Base-by-base conservation (phyloP, 192 early-diverging fungal species). In the Entomortierella beljakovae region DNA sequence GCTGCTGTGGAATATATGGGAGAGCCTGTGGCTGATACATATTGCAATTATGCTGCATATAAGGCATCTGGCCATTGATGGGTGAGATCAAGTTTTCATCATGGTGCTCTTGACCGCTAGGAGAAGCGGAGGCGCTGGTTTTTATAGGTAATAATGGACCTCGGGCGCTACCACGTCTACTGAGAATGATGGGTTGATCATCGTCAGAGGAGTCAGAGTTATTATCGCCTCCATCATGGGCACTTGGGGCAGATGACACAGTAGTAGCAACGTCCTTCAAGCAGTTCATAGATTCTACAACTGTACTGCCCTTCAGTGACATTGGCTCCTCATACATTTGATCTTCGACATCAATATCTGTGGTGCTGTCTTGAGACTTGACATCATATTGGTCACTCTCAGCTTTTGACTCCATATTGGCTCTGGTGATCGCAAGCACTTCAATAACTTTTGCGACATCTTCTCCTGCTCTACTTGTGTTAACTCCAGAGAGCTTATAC, bases 161-260 rank as follows among this genome's bases (percentile, higher is more conserved):
- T n/a, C n/a, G n/a, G n/a, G n/a, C n/a, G n/a, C n/a, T n/a, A 48
- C 54, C 46, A 2, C 59, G 48, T 16, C 73, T 34, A 46, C 65
- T 68, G 6, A 68, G 33, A 35, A 76, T 76, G 53, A 76, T 68
- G 0, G 73, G 73, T 22, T 68, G 73, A 31, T 76, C 73, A 57
- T 68, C 73, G 38, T 76, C 65, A 0, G 65, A 68, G 2, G 59
- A 60, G 11, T 75, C 34, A 28, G 33, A 42, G n/a, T 51, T 38
- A 37, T 56, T 35, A 26, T 48, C 40, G 26, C 22, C 46, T n/a
- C n/a, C n/a, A n/a, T n/a, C n/a, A n/a, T n/a, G n/a, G n/a, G n/a
- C n/a, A n/a, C n/a, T n/a, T n/a, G n/a, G n/a, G n/a, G n/a, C n/a
- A n/a, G n/a, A n/a, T n/a, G n/a, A n/a, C n/a, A n/a, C n/a, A 5